phyloP scores from a whole-genome alignment of 176 grass and related monocot species.

The Puya raimondii region DNA sequence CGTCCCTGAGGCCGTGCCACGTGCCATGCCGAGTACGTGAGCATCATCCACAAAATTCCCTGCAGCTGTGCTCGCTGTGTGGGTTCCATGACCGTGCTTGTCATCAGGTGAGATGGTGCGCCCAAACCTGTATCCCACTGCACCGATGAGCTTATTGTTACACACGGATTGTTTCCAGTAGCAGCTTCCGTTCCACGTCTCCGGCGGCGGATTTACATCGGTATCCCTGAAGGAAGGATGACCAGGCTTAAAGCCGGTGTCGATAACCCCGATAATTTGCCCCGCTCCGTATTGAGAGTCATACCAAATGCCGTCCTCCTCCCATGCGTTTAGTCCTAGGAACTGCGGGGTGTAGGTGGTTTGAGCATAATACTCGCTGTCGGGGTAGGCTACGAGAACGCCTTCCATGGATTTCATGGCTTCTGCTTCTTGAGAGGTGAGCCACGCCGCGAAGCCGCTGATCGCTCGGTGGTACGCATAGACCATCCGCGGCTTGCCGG shows the following conservation, averaged over 20 bases:
- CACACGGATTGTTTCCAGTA: constrained; percentile 50
- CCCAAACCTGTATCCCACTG: constrained; percentile 1
- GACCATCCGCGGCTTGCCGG: constrained; percentile 36
- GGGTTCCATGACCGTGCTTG: constrained; percentile 39
- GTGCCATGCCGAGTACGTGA: constrained; percentile 23
- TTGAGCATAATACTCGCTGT: constrained; percentile 1
- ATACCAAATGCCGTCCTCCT: constrained; percentile 27
- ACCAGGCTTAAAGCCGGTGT: constrained; percentile 41
- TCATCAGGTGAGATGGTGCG: constrained; percentile 28
- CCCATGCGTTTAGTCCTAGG: constrained; percentile 32
- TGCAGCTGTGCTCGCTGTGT: constrained; percentile 49
- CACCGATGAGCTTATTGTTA: constrained; percentile 83
- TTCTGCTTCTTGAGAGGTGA: constrained; percentile 37
- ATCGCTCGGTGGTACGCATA: constrained; percentile 62
- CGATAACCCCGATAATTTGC: constrained; percentile 56
- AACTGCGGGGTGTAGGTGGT: constrained; percentile 57
- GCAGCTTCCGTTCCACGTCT: constrained; percentile 57
- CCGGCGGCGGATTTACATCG: constrained; percentile 44
- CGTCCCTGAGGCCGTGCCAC: constrained; percentile 48
- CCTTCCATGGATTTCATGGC: constrained; percentile 27
- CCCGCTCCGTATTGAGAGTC: constrained; percentile 48
- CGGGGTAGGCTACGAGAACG: constrained; percentile 48
- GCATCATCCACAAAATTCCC: constrained; percentile 44
- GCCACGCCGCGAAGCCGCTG: constrained; percentile 61
- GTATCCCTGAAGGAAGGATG: constrained; percentile 61